Evolutionary conservation across 2,329 filamentous ascomycete genomes (phyloP).

Genomic region (Akanthomyces dipterigenus): DNA sequence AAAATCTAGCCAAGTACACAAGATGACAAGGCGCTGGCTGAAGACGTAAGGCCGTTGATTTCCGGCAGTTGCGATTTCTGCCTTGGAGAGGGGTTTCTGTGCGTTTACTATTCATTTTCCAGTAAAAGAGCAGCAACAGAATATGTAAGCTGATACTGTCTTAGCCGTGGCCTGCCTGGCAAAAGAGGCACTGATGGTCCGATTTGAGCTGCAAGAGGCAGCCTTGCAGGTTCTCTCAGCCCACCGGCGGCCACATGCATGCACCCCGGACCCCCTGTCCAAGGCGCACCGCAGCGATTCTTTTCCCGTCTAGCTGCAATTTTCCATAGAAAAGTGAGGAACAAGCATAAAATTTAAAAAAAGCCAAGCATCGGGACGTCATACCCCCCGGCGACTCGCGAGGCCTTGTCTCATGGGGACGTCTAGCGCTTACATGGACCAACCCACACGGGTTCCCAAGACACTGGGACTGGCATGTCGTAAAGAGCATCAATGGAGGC

Average conservation of each 20-base stretch:
- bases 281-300: background rate
- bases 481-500: background rate
- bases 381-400: background rate
- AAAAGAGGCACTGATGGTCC: background rate
- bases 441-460: background rate
- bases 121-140: background rate
- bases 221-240: background rate
- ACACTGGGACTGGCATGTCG: background rate
- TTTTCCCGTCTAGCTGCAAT: background rate
- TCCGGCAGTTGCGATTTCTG: background rate
- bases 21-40: background rate
- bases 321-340: background rate
- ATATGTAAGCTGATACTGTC: background rate
- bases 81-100: background rate
- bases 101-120: background rate
- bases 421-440: conserved; percentile 5
- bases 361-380: background rate
- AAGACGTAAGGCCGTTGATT: background rate
- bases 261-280: background rate
- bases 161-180: background rate
- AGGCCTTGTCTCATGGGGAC: background rate
- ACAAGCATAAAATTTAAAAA: background rate
- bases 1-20: background rate
- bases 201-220: background rate
- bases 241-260: background rate